Evolutionary conservation across 352 stramenopile genomes (phyloP), one percentile per base, ranked within the genome.

Genomic region (Phytophthora boehmeriae): DNA sequence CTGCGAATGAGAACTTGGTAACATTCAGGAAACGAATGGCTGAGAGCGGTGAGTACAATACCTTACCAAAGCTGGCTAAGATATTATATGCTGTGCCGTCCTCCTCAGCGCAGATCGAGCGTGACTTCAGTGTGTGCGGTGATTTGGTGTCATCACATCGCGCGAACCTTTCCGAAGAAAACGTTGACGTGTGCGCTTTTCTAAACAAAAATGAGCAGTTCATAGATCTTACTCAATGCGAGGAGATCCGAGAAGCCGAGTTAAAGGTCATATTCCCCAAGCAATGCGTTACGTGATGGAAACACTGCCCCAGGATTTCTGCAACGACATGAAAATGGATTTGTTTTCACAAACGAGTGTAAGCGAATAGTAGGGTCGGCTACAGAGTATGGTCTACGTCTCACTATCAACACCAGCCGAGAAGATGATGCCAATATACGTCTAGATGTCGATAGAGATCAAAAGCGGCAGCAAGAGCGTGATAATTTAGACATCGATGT

Each of bases 71-170:
- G 4, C 32, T 54, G 23, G 34, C 43, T 19, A 41, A 42, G 8
- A 39, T 53, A 10, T 19, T 61, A 44, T 54, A 39, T 35, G 32
- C 43, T 8, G 44, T 54, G 14, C 54, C 44, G 11, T 46, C 54
- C 5, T 61, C 54, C 6, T 54, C 54, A 1, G 43, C 54, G 4
- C 22, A 61, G 39, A 54, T 49, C 42, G 54, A 61, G 43, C 30
- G 43, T 2, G 34, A 41, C 30, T 53, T 61, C 42, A 19, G 53
- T 32, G 43, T 30, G 16, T 41, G 27, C 10, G 43, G 54, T 14
- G 8, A 41, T 28, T 16, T 53, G 16, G 42, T 61, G 22, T 25
- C 8, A 4, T 41, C 43, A 14, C 54, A 54, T 5, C 44, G 54
- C 1, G 25, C 32, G 13, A 38, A 38, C 13, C 32, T 38, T 8